These are phyloP conservation scores for Cyclotella choctawhatcheeana DNA, from an alignment of 108 stramenopile species.

Conservation along the genomic window DNA sequence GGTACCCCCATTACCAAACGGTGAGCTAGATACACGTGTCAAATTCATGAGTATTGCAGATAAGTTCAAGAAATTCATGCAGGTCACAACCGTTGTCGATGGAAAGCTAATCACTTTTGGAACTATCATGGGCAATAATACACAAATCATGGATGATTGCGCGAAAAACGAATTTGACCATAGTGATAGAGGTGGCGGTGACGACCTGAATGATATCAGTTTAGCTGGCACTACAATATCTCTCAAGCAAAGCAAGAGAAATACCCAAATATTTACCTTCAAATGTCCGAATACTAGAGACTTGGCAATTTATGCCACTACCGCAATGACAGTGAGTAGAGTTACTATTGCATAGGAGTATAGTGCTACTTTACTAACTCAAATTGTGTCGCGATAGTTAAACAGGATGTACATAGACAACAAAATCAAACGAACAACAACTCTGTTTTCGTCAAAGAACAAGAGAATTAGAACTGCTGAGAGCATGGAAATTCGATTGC, in stretches of 20 bases:
- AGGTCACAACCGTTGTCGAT: conserved; percentile 10
- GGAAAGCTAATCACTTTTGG: conserved; percentile 11
- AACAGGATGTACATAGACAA: conserved; percentile 9
- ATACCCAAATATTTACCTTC: conserved; percentile 17
- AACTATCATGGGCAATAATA: not conserved
- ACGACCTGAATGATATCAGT: not conserved
- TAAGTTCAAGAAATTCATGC: conserved; percentile 14
- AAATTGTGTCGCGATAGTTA: too few species aligned
- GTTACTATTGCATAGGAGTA: too few species aligned
- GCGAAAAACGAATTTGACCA: not conserved
- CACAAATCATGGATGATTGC: not conserved
- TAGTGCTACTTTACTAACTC: too few species aligned
- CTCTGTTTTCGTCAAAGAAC: not conserved
- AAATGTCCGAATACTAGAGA: conserved; percentile 6
- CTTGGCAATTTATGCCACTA: conserved; percentile 11
- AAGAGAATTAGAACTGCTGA: conserved; percentile 10
- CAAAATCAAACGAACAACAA: conserved; percentile 3
- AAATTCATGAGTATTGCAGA: conserved; percentile 9
- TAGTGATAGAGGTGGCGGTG: not conserved
- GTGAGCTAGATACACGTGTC: conserved; percentile 11
- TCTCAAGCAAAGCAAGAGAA: not conserved
- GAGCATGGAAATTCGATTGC: conserved; percentile 16
- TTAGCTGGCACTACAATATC: not conserved
- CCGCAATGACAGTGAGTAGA: conserved; percentile 3
- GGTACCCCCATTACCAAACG: conserved; percentile 5